Conservation (phyloP, 1,284 basidiomycete species). For the Puccinia coronata region DNA sequence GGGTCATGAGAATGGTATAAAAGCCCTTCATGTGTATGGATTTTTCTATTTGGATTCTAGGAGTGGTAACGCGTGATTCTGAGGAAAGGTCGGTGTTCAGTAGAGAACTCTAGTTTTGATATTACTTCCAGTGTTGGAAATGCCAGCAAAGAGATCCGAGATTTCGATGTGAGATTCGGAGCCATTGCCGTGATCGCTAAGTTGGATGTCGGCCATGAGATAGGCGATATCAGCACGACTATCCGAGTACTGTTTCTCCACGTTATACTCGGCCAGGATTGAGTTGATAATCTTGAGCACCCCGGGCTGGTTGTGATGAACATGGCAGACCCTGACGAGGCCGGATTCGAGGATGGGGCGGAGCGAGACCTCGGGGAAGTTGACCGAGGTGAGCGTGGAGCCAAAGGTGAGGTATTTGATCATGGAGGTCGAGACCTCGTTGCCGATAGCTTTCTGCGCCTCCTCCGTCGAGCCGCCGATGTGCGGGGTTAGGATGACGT, state of each 20-base stretch:
- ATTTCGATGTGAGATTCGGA: constrained; percentile 64
- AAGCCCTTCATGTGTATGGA: neutral
- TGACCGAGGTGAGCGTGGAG: constrained; percentile 86
- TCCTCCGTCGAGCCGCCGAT: constrained; percentile 99
- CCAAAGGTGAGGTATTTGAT: constrained; percentile 90
- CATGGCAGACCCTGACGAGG: constrained; percentile 87
- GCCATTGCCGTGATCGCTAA: constrained; percentile 66
- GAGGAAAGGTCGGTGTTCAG: constrained; percentile 7
- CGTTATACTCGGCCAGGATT: constrained; percentile 85
- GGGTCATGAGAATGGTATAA: too few relatives aligned
- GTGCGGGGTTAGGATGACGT: constrained; percentile 94
- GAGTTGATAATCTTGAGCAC: constrained; percentile 95
- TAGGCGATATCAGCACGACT: constrained; percentile 93
- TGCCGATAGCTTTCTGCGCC: constrained; percentile 94
- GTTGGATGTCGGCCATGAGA: constrained; percentile 76
- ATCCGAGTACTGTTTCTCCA: constrained; percentile 98
- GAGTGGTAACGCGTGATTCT: neutral
- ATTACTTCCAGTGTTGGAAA: constrained; percentile 68
- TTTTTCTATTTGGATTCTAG: constrained; percentile 8
- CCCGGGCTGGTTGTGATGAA: constrained; percentile 96
- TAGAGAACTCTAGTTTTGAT: constrained; percentile 55
- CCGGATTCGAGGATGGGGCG: constrained; percentile 76
- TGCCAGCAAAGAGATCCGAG: constrained; percentile 76
- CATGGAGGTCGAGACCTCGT: constrained; percentile 85
- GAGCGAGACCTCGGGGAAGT: constrained; percentile 98